A percentile compares a stretch with the other conserved stretches of the same genome.
phyloP scores from a whole-genome alignment of 2,329 filamentous ascomycete species.

The Sclerotinia sclerotiorum region DNA sequence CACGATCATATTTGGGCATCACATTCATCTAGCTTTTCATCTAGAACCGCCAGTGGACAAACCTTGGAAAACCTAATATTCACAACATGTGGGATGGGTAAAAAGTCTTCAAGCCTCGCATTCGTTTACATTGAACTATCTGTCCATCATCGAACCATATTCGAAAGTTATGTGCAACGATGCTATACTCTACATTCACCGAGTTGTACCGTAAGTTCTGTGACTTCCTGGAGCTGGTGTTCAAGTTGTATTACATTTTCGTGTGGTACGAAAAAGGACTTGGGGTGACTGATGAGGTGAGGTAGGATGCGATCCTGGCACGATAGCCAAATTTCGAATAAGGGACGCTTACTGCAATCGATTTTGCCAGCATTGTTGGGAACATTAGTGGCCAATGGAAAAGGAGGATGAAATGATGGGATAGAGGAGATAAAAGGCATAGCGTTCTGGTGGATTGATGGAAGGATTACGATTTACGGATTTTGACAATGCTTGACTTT shows the following conservation, averaged over 20 bases:
- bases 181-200: neutral
- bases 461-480: neutral
- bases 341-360: slow-evolving; percentile 17
- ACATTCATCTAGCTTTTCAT: neutral
- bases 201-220: neutral
- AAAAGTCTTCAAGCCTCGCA: neutral
- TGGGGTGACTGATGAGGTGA: slow-evolving; percentile 1
- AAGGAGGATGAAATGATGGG: neutral
- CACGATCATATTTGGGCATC: neutral
- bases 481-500: neutral
- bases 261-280: neutral
- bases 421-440: neutral
- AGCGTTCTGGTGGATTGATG: neutral
- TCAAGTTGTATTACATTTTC: slow-evolving; percentile 13
- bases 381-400: neutral
- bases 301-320: slow-evolving; percentile 5
- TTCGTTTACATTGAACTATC: neutral
- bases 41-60: neutral
- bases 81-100: neutral
- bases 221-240: neutral
- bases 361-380: neutral
- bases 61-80: neutral
- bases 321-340: neutral
- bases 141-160: slow-evolving; percentile 10
- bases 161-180: neutral